phyloP scores from a whole-genome alignment of 495 filamentous ascomycete genomes.

The Talaromyces borbonicus region DNA sequence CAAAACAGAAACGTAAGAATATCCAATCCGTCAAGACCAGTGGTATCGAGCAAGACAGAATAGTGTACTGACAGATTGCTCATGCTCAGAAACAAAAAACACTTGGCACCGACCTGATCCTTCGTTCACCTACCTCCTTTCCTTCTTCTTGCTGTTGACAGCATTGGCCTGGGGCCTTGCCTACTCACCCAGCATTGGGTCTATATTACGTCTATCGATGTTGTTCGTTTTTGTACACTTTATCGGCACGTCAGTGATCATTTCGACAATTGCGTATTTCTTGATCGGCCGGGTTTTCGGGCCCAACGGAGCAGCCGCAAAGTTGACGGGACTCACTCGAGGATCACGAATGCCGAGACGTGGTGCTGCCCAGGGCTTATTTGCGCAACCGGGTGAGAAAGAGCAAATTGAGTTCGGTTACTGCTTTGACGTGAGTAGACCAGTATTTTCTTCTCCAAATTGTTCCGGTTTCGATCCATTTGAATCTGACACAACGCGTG shows the following conservation, averaged over 20 bases:
- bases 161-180: slow-evolving; percentile 66
- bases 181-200: slow-evolving; percentile 46
- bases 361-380: slow-evolving; percentile 46
- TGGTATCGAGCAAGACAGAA: not conserved
- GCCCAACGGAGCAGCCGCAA: slow-evolving; percentile 35
- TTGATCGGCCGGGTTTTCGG: slow-evolving; percentile 55
- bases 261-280: slow-evolving; percentile 55
- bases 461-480: no score
- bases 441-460: not conserved
- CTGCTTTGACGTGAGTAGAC: slow-evolving; percentile 56
- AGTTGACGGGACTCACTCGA: slow-evolving; percentile 25
- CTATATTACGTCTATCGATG: slow-evolving; percentile 49
- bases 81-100: slow-evolving; percentile 57
- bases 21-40: not conserved
- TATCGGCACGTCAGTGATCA: slow-evolving; percentile 47
- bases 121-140: slow-evolving; percentile 68
- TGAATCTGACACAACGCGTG: no score
- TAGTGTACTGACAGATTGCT: no score
- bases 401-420: slow-evolving; percentile 67
- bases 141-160: slow-evolving; percentile 64
- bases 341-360: slow-evolving; percentile 38
- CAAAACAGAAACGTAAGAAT: slow-evolving; percentile 5
- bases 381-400: slow-evolving; percentile 42
- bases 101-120: slow-evolving; percentile 70
- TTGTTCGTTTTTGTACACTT: slow-evolving; percentile 62